Evolutionary conservation across 257 asterid genomes (phyloP).

Genomic region (Gynochthodes officinalis): DNA sequence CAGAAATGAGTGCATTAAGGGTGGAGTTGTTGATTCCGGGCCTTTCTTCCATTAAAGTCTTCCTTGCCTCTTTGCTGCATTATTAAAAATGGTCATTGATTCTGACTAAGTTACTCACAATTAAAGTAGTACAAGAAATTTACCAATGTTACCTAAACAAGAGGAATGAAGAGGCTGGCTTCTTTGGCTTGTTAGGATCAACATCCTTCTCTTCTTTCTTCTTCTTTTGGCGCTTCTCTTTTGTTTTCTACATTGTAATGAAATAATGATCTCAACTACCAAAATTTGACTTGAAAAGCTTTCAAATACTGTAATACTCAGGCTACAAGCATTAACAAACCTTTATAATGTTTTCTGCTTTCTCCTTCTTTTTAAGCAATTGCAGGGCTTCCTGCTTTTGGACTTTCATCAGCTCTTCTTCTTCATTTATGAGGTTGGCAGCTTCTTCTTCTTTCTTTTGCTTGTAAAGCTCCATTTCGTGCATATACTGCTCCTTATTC

Average conservation of each 20-base stretch:
- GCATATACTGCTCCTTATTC: constrained; percentile 55
- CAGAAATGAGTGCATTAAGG: constrained; percentile 61
- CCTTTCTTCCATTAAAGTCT: constrained; percentile 52
- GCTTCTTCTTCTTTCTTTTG: constrained; percentile 75
- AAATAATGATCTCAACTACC: neutral
- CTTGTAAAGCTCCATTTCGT: constrained; percentile 76
- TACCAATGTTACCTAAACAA: constrained; percentile 31
- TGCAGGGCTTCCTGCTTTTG: constrained; percentile 91
- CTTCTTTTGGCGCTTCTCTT: constrained; percentile 57
- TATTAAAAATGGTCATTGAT: neutral
- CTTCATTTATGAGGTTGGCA: constrained; percentile 50
- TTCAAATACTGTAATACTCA: neutral
- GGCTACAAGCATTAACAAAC: constrained; percentile 18
- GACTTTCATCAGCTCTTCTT: constrained; percentile 64
- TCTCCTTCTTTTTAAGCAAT: constrained; percentile 86
- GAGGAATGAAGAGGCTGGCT: constrained; percentile 80
- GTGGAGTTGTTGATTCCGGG: constrained; percentile 58
- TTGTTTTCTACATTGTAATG: constrained; percentile 54
- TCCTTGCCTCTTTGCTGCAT: constrained; percentile 70
- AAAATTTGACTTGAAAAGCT: neutral
- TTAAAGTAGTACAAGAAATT: too few species aligned
- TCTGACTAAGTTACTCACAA: neutral
- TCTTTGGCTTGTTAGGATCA: constrained; percentile 88
- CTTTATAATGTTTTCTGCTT: constrained; percentile 72
- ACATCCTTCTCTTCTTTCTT: constrained; percentile 46